A percentile compares a stretch with the other conserved stretches of the same genome.
Conservation (phyloP, 257 asterid genomes). For the Rauvolfia tetraphylla region DNA sequence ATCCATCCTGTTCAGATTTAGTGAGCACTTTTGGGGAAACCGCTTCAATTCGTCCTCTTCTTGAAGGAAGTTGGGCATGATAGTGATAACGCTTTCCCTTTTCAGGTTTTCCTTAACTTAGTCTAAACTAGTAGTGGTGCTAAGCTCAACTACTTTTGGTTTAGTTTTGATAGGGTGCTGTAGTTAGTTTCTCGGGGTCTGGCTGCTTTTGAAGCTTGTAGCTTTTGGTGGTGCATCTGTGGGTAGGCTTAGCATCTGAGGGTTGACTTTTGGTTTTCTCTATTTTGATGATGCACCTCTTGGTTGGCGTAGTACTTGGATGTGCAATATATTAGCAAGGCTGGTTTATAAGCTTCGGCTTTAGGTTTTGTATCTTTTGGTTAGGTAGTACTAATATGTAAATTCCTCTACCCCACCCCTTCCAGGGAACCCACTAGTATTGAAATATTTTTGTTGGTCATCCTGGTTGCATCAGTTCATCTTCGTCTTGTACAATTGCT, state of each 20-base stretch:
- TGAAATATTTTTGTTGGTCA: no score
- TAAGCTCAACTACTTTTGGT: not conserved
- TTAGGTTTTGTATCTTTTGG: no score
- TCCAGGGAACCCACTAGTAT: no score
- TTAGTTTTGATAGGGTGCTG: not conserved
- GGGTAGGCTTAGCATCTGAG: not conserved
- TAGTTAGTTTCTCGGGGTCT: no score
- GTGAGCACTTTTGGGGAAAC: constrained; percentile 41
- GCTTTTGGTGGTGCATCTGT: not conserved
- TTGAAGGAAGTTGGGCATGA: constrained; percentile 56
- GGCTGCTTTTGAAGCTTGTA: no score
- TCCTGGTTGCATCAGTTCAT: no score
- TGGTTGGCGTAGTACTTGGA: not conserved
- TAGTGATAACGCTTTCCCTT: no score
- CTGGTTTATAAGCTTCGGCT: no score
- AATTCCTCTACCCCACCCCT: no score
- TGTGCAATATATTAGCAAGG: no score
- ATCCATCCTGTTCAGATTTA: constrained; percentile 51
- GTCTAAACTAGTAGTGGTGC: not conserved
- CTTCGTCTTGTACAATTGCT: no score
- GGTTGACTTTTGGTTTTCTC: not conserved
- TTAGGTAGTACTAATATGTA: no score
- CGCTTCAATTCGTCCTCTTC: constrained; percentile 44
- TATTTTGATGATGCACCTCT: not conserved
- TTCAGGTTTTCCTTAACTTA: not conserved